Base-by-base conservation (phyloP, 257 asterid species). In the Forsythia suspensa region DNA sequence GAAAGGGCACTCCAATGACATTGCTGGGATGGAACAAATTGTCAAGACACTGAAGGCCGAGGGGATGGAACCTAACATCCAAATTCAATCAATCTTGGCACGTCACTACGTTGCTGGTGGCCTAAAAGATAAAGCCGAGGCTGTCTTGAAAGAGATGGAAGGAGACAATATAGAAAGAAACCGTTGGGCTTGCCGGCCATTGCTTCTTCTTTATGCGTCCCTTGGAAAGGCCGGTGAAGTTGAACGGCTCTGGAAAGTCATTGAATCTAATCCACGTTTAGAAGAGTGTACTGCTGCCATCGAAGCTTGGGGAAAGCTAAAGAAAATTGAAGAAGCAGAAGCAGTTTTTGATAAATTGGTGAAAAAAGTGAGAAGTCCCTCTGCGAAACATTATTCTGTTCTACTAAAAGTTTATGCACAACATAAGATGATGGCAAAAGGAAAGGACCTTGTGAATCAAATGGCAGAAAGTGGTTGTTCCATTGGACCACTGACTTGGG, bases 321-420 rank as follows among this genome's bases (percentile, higher is more conserved):
- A 85, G n/a, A 87, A 76, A 61, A 80, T 95, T 51, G 87, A 90
- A 73, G 89, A 91, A 52, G 97, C 98, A 6, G 98, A 94, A 77
- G 89, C 86, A 21, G 90, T 82, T 46, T 91, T 92, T 67, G 85
- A 89, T 2, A 84, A 42, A 63, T 61, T 87, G 85, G 7, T 76
- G 69, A 72, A 87, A 70, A 84, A 39, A 18, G 37, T 76, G 43
- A 83, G 78, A 59, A 89, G 36, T 69, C 84, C 91, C 52, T 77
- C 88, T 39, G 61, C 89, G 5, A 82, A 65, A 80, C 89, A 83
- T 36, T 92, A 75, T 68, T 34, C 82, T 29, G 81, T 59, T 46
- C 55, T 94, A 61, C 80, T 92, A 43, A 81, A 73, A 63, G 85
- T 92, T 12, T 94, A 94, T 77, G 89, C 92, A 13, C 74, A 87